Evolutionary conservation across 2,329 filamentous ascomycete species (phyloP), one percentile per base, ranked within the genome.

Genomic region (Diaporthe sp.): DNA sequence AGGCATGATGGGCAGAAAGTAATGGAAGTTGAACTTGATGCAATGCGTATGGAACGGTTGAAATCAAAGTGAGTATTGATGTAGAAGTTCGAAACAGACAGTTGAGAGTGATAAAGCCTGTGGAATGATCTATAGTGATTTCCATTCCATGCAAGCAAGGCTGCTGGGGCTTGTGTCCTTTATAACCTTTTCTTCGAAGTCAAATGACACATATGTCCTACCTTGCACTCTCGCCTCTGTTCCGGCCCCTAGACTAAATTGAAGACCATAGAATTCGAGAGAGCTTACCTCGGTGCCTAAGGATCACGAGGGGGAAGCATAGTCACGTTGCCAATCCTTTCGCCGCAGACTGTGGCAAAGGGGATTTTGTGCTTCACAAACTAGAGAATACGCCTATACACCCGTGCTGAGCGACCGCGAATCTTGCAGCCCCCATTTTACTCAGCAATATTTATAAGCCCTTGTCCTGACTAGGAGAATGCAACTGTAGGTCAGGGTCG

Each of bases 241-340:
- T n/a, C 2, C 32, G 15, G 63, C 32, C 30, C 27, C n/a, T 17
- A 22, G 8, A 32, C 32, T 39, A 30, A 37, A 12, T n/a, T 15
- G 17, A 25, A 32, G 42, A 27, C 32, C 22, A 27, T 10, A 15
- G 6, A 17, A 39, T 50, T 39, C 22, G n/a, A 25, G 47, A 37
- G 30, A 53, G 63, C 32, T 25, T 22, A 53, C 32, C 15, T 27
- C 19, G 9, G 32, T 30, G 27, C 9, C 4, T 22, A 22, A 17
- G 44, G 22, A 22, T 37, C 63, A 66, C 25, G 44, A 17, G 63
- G 13, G 8, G 13, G 7, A 4, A n/a, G 10, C 30, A 25, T 22
- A 30, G 63, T 68, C 63, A 68, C 63, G 15, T 27, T 68, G n/a
- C 10, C 44, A 68, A 68, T 68, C 47, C 63, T 53, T 27, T 25